Evolutionary conservation across 441 rosid species (phyloP), one percentile per base, ranked within the genome.

Genomic region (Populus hybrid): DNA sequence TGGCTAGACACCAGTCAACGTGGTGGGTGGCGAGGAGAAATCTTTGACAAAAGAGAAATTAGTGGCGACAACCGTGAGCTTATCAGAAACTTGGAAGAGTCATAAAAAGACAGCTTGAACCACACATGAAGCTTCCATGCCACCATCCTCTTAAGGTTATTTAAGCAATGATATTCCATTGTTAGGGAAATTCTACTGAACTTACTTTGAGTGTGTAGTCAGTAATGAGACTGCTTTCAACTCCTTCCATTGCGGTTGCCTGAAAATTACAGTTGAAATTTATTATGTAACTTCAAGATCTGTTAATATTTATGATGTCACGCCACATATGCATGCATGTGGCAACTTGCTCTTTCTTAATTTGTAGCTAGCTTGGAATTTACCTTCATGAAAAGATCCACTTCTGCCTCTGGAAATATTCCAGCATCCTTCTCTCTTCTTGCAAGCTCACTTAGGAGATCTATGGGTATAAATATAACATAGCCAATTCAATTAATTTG

Each of bases 211-310:
- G 85, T 42, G 87, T 86, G 73, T 92, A 94, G 83, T 92, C 97
- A 6, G 94, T 89, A 42, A 88, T 79, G 21, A 92, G 86, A 75
- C 82, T 90, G 78, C 89, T 85, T 63, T 92, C 92, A 71, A 87
- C 86, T 42, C 86, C 97, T 84, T 86, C 82, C 85, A 91, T 76
- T 23, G 95, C 87, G 9, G 80, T 83, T 50, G 94, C 94, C 98
- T 93, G 74, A 73, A 54, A 70, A 57, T 67, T 21, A 30, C 74
- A 74, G 11, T 8, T 57, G 24, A 18, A 50, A 69, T 54, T 35
- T 10, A 67, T 40, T 40, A 40, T 30, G 66, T 61, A 21, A 61
- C 5, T 61, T 21, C 14, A 3, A 5, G 66, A 4, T 40, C 0
- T 21, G 66, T 21, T 5, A 23, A 21, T 21, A 23, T 46, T 1